Percentiles rank a stretch among this genome's conserved stretches.
phyloP scores from a whole-genome alignment of 768 basidiomycete genomes.

The Gyrodon lividus region DNA sequence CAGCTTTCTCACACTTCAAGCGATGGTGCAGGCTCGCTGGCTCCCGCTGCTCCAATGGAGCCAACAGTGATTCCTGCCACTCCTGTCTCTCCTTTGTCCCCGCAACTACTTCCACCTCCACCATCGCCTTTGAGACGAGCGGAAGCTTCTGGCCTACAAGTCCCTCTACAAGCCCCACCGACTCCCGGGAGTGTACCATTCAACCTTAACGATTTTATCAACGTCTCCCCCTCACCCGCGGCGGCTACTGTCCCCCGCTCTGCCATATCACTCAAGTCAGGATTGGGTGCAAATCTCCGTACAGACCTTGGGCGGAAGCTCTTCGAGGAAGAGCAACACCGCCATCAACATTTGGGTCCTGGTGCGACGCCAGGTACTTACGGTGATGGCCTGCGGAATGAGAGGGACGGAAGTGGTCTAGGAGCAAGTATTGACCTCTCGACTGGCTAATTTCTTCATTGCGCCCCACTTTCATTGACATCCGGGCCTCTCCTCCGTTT shows the following conservation, averaged over 20 bases:
- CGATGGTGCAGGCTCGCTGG: constrained; percentile 17
- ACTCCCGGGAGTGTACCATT: constrained; percentile 44
- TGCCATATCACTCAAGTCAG: constrained; percentile 31
- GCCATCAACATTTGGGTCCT: constrained; percentile 31
- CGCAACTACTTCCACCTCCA: constrained; percentile 25
- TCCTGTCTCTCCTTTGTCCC: constrained; percentile 28
- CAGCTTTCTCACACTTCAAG: constrained; percentile 25
- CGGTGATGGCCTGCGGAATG: constrained; percentile 25
- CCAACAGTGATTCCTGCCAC: constrained; percentile 35
- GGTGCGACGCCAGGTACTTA: constrained; percentile 10
- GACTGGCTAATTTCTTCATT: constrained; percentile 18
- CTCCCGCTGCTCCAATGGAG: constrained; percentile 28
- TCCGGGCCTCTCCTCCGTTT: constrained; percentile 11
- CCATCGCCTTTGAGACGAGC: constrained; percentile 23
- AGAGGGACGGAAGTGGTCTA: constrained; percentile 24
- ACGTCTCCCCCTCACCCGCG: constrained; percentile 66
- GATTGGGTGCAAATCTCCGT: constrained; percentile 50
- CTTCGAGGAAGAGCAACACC: constrained; percentile 69
- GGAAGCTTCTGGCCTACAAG: constrained; percentile 14
- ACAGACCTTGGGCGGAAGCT: constrained; percentile 65
- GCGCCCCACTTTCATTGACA: constrained; percentile 2
- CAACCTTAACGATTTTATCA: constrained; percentile 70
- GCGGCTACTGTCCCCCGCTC: constrained; percentile 33
- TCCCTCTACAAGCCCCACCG: constrained; percentile 35
- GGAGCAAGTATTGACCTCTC: constrained; percentile 34